Base-by-base conservation (phyloP, 768 basidiomycete genomes). In the Tricholoma sp. region DNA sequence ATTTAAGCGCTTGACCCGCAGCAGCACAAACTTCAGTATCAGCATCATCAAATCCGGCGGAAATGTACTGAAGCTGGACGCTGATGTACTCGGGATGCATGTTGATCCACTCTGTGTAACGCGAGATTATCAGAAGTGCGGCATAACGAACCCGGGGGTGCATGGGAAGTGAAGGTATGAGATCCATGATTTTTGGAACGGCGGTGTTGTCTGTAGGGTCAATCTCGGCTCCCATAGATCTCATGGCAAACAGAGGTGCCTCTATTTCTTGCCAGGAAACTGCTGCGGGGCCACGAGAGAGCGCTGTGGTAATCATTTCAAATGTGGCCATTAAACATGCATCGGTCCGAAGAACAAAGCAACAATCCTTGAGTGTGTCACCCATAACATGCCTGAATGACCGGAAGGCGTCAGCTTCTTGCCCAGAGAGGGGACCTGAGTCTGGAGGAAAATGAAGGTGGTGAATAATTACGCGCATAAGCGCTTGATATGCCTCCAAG, bases 321-420 rank as follows among this genome's bases (percentile, higher is more conserved):
- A 91, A 91, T 2, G 94, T 81, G 2, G 88, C 80, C 52, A 86
- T 70, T 42, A 99, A 78, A 66, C 97, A 98, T 2, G 79, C 80
- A 51, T 93, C 88, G 2, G 95, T 82, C 44, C 94, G 90, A 45
- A 99, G 80, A 48, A 99, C 94, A 60, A 87, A 82, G 71, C 97
- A 99, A 68, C 97, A 98, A 67, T 99, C 97, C 72, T 99, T 99
- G 60, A 99, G 80, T 4, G 97, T 98, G 69, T 99, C 95, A 37
- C 97, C 97, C 91, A 99, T 98, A 58, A 94, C 86, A 75, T 99
- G 97, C 49, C 97, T 80, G 78, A 99, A 99, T 3, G 85, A 82
- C 18, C 97, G 83, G 80, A 98, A 99, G 64, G 89, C 87, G 54
- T 99, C 97, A 4, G 88, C 82, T 68, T 98, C 97, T 72, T 95